Evolutionary conservation across 768 basidiomycete genomes (phyloP).

Genomic region (Calocybe gangraenosa): DNA sequence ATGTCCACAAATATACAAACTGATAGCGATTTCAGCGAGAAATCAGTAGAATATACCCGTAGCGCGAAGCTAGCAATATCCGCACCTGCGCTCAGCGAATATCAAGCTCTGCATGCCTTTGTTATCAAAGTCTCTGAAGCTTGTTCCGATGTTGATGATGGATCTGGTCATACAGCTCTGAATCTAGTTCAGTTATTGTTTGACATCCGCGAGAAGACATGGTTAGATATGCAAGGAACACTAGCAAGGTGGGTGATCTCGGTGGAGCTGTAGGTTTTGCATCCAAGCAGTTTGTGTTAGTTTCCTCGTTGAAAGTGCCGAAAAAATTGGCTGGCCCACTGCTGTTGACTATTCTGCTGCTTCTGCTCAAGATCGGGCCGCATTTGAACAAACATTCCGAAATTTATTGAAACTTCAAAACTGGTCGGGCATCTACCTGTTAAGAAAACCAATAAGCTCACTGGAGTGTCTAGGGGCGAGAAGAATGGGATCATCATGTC

Average conservation of each 20-base stretch:
- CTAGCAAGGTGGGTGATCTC: conserved; percentile 51
- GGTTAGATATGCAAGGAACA: conserved; percentile 66
- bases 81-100: conserved; percentile 45
- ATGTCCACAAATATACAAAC: neutral
- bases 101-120: conserved; percentile 59
- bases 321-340: conserved; percentile 83
- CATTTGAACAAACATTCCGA: conserved; percentile 76
- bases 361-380: conserved; percentile 43
- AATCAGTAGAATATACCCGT: conserved; percentile 50
- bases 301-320: conserved; percentile 56
- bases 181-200: conserved; percentile 61
- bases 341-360: conserved; percentile 60
- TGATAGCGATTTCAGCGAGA: conserved; percentile 40
- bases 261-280: neutral
- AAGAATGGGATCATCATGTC: conserved; percentile 27
- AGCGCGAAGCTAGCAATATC: conserved; percentile 33
- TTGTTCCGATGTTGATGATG: conserved; percentile 44
- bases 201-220: conserved; percentile 63
- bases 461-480: conserved; percentile 40
- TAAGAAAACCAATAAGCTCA: neutral
- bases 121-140: conserved; percentile 43
- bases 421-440: conserved; percentile 55
- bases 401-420: conserved; percentile 74
- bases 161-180: conserved; percentile 44
- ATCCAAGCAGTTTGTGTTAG: conserved; percentile 33